A percentile compares a stretch with the other conserved stretches of the same genome.
Evolutionary conservation across 2,329 filamentous ascomycete species (phyloP).

Genomic region (Fusarium chuoi): DNA sequence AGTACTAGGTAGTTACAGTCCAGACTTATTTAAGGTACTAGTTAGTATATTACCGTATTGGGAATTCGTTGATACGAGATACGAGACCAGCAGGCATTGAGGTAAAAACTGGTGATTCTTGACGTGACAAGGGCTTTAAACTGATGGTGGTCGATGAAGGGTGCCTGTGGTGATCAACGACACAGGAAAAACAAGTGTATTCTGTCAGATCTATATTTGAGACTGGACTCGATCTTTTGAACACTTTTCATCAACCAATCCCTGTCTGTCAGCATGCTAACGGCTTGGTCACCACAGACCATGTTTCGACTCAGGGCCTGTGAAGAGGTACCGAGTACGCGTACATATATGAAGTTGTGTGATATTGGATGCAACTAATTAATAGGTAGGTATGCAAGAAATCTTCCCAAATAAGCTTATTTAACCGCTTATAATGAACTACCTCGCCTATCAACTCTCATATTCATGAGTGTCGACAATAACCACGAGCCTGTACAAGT

Average conservation of each 20-base stretch:
- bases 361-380: neutral
- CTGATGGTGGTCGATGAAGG: neutral
- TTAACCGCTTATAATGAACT: neutral
- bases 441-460: neutral
- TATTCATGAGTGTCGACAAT: neutral
- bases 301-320: neutral
- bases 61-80: slow-evolving; percentile 27
- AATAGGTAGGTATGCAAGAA: neutral
- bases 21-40: neutral
- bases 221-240: neutral
- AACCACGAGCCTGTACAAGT: neutral
- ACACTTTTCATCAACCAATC: neutral
- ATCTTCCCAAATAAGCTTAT: neutral
- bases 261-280: neutral
- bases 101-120: neutral
- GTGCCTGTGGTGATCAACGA: neutral
- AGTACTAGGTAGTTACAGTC: neutral
- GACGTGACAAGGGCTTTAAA: slow-evolving; percentile 4
- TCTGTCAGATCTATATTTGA: neutral
- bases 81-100: slow-evolving; percentile 23
- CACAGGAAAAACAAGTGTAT: neutral
- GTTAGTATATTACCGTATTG: neutral
- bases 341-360: neutral
- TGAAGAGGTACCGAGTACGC: neutral
- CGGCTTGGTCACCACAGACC: neutral